These are phyloP conservation scores for Chrysoporthe deuterocubensis DNA, from an alignment of 2,329 filamentous ascomycete species.

Conservation along the genomic window DNA sequence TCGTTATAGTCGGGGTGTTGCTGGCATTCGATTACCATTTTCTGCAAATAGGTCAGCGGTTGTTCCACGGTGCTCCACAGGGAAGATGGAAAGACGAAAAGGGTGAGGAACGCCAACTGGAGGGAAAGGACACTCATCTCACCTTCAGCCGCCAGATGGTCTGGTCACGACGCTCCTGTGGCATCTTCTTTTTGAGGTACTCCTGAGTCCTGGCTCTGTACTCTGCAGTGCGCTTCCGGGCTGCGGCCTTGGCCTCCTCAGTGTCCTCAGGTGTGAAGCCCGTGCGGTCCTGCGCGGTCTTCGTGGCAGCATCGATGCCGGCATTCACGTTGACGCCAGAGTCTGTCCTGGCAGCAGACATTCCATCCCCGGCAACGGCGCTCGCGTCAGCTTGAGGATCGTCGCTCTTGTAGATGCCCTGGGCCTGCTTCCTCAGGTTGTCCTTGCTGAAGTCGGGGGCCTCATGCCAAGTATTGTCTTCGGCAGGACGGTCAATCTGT, in stretches of 20 bases:
- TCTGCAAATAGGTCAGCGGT: constrained; percentile 45
- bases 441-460: constrained; percentile 75
- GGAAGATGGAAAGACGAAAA: background rate
- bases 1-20: constrained; percentile 91
- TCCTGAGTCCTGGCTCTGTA: constrained; percentile 58
- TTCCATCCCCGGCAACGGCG: constrained; percentile 62
- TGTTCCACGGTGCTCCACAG: background rate
- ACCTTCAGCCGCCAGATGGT: constrained; percentile 81
- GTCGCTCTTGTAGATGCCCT: constrained; percentile 61
- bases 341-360: constrained; percentile 52
- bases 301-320: constrained; percentile 48
- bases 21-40: constrained; percentile 97
- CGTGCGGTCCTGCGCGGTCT: constrained; percentile 57
- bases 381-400: constrained; percentile 61
- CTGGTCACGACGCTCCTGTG: constrained; percentile 90
- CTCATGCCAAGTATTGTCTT: constrained; percentile 94
- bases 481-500: constrained; percentile 81
- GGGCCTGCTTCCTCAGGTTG: constrained; percentile 69
- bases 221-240: constrained; percentile 45
- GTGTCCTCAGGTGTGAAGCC: constrained; percentile 69
- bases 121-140: background rate
- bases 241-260: constrained; percentile 52
- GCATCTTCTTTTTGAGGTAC: constrained; percentile 86
- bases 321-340: constrained; percentile 53
- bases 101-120: background rate